Conservation (phyloP, 257 asterid species). For the Plantago elongata region DNA sequence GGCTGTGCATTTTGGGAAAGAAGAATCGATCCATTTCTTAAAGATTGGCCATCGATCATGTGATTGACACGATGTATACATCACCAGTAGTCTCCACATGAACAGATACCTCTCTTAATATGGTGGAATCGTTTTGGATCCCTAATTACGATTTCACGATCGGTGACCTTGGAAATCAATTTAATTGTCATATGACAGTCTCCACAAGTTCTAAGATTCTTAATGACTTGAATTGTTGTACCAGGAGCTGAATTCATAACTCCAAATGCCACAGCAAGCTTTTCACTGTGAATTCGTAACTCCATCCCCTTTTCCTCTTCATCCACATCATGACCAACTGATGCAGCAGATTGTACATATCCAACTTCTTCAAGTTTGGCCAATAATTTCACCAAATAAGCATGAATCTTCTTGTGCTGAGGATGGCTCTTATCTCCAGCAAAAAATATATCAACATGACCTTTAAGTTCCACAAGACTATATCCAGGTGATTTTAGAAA, state of each 20-base stretch:
- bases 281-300: constrained; percentile 74
- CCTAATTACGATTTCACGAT: constrained; percentile 70
- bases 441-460: constrained; percentile 53
- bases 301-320: constrained; percentile 75
- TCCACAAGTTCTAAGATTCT: constrained; percentile 77
- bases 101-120: constrained; percentile 70
- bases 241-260: constrained; percentile 70
- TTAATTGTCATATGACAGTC: constrained; percentile 72
- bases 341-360: constrained; percentile 52
- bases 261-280: constrained; percentile 86
- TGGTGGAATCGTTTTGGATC: constrained; percentile 92
- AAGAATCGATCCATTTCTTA: no score
- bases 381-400: constrained; percentile 50
- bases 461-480: constrained; percentile 75
- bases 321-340: constrained; percentile 79
- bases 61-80: neutral
- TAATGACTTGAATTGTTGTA: constrained; percentile 60
- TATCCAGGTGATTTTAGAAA: constrained; percentile 79
- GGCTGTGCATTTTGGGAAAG: no score
- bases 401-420: constrained; percentile 52
- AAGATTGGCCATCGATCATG: no score
- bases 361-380: constrained; percentile 70
- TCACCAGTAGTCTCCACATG: constrained; percentile 95
- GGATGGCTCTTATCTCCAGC: constrained; percentile 78
- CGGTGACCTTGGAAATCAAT: constrained; percentile 60